Percentiles rank a stretch among this genome's conserved stretches.
Evolutionary conservation across 805 yeast species (phyloP).

Genomic region (Saccharomycopsis schoenii): DNA sequence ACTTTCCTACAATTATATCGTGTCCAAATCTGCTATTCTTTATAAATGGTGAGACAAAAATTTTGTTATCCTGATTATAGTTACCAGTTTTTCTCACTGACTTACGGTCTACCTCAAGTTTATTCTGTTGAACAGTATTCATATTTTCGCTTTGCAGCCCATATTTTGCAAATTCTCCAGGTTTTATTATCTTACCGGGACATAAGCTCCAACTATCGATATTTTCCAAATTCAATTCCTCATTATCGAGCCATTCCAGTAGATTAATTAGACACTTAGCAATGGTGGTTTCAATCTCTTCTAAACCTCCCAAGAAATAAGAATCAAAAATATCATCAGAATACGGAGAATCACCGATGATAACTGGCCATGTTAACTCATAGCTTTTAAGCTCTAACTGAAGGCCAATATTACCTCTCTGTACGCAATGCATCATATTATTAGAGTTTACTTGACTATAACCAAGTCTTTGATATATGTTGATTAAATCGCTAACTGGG

Average conservation of each 20-base stretch:
- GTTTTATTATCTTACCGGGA: slow-evolving; percentile 13
- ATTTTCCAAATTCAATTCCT: slow-evolving; percentile 2
- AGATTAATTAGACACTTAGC: slow-evolving; percentile 24
- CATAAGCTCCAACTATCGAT: slow-evolving; percentile 28
- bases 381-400: slow-evolving; percentile 8
- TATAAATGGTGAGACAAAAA: slow-evolving; percentile 20
- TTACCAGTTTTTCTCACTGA: not conserved
- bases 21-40: slow-evolving; percentile 34
- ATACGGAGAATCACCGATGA: slow-evolving; percentile 25
- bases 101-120: not conserved
- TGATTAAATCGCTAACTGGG: slow-evolving; percentile 35
- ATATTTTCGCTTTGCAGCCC: too few species aligned
- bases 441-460: slow-evolving; percentile 24
- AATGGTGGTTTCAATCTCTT: slow-evolving; percentile 25
- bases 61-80: not conserved
- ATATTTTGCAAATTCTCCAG: not conserved
- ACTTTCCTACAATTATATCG: slow-evolving; percentile 34
- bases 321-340: slow-evolving; percentile 24
- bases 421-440: slow-evolving; percentile 39
- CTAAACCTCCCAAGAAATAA: slow-evolving; percentile 30
- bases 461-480: slow-evolving; percentile 32
- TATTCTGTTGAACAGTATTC: too few species aligned
- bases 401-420: slow-evolving; percentile 34
- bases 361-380: slow-evolving; percentile 4
- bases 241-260: slow-evolving; percentile 24